These are phyloP conservation scores for Aciculoconidium aculeatum DNA, from an alignment of 805 yeast species.

Conservation along the genomic window DNA sequence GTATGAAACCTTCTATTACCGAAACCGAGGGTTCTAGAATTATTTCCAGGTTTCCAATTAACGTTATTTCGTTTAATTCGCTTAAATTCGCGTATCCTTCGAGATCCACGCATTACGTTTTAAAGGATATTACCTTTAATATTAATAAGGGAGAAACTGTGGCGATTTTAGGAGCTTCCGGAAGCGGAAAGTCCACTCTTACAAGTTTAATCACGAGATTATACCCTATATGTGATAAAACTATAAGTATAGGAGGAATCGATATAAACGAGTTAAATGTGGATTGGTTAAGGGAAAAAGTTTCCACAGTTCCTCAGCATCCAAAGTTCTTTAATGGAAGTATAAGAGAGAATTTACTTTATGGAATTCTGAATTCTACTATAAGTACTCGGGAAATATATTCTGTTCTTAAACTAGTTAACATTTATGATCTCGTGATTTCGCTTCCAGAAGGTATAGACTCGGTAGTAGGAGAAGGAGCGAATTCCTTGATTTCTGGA, in stretches of 20 bases:
- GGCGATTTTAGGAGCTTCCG: constrained; percentile 81
- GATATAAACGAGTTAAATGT: constrained; percentile 45
- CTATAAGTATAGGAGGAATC: constrained; percentile 39
- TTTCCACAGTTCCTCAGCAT: constrained; percentile 72
- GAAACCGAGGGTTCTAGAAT: constrained; percentile 32
- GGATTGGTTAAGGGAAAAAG: constrained; percentile 42
- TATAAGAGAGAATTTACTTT: constrained; percentile 61
- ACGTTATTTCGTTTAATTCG: constrained; percentile 35
- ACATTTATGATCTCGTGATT: constrained; percentile 49
- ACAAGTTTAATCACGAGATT: constrained; percentile 51
- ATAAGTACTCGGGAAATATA: constrained; percentile 22
- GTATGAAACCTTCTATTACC: constrained; percentile 23
- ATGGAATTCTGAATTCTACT: constrained; percentile 24
- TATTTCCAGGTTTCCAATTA: not conserved
- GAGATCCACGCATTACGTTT: constrained; percentile 19
- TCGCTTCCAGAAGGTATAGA: constrained; percentile 53
- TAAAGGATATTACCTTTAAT: constrained; percentile 38
- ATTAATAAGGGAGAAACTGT: constrained; percentile 45
- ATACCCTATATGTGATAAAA: constrained; percentile 34
- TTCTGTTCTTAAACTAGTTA: constrained; percentile 38
- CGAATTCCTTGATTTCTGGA: constrained; percentile 57
- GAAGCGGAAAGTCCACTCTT: constrained; percentile 87
- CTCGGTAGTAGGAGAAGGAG: constrained; percentile 49
- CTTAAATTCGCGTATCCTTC: constrained; percentile 48
- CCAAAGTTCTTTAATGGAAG: constrained; percentile 71